These are phyloP conservation scores for Solanum chmielewskii DNA, from an alignment of 257 asterid species.

Conservation along the genomic window DNA sequence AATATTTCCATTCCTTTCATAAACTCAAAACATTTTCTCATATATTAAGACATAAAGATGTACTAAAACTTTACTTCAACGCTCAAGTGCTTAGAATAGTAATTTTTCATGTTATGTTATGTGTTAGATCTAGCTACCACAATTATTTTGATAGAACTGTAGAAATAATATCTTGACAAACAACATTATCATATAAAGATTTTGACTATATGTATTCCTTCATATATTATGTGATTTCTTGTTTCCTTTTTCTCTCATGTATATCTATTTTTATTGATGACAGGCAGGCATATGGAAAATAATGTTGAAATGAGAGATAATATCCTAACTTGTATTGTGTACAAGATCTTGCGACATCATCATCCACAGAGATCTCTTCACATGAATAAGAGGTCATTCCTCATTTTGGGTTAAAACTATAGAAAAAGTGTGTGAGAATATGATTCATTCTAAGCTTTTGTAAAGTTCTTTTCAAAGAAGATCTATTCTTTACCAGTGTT, in stretches of 20 bases:
- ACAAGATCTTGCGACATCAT: neutral
- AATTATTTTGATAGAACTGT: neutral
- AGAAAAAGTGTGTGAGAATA: neutral
- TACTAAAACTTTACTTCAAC: neutral
- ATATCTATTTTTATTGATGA: neutral
- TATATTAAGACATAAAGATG: neutral
- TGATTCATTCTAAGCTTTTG: neutral
- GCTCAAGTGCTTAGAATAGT: neutral
- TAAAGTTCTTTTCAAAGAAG: neutral
- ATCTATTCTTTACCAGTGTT: neutral
- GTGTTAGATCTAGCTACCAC: neutral
- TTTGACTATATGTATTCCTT: neutral
- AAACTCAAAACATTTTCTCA: neutral
- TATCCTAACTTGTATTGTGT: neutral
- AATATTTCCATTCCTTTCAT: neutral
- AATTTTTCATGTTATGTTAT: neutral
- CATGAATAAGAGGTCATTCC: neutral
- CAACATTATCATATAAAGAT: neutral
- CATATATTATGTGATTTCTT: neutral
- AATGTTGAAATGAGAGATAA: neutral
- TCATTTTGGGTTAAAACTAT: neutral
- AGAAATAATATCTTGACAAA: neutral
- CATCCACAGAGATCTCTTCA: neutral
- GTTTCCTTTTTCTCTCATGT: neutral
- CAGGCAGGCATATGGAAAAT: neutral